Percentiles rank a stretch among this genome's conserved stretches.
Evolutionary conservation across 2,329 filamentous ascomycete genomes (phyloP).

Genomic region (Hypoxylon sp.): DNA sequence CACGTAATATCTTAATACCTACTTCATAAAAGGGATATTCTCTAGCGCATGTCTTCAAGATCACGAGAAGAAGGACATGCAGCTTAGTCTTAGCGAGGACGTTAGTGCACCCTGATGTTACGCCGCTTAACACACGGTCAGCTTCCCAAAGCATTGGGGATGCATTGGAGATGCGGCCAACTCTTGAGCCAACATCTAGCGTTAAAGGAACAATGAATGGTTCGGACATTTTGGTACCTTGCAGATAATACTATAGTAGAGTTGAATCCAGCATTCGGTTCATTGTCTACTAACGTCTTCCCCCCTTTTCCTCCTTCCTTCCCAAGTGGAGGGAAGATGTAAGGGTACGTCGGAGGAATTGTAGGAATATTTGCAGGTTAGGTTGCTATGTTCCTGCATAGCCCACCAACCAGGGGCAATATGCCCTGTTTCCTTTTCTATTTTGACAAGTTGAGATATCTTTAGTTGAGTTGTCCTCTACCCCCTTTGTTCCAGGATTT

Average conservation of each 20-base stretch:
- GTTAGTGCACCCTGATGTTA: constrained; percentile 31
- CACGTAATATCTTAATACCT: constrained; percentile 32
- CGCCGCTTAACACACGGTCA: constrained; percentile 28
- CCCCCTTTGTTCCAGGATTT: constrained; percentile 27
- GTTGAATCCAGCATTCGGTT: constrained; percentile 5
- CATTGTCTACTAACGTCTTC: constrained; percentile 11
- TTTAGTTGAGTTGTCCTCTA: constrained; percentile 17
- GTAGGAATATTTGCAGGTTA: constrained; percentile 41
- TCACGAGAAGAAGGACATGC: constrained; percentile 27
- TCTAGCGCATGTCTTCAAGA: constrained; percentile 33
- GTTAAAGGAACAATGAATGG: constrained; percentile 27
- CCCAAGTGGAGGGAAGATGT: constrained; percentile 33
- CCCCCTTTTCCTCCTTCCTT: constrained; percentile 16
- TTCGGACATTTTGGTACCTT: constrained; percentile 40
- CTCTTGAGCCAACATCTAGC: constrained; percentile 31
- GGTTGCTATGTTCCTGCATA: constrained; percentile 38
- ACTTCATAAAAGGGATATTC: constrained; percentile 19
- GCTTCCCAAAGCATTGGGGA: constrained; percentile 30
- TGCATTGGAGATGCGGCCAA: constrained; percentile 29
- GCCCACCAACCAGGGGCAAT: constrained; percentile 35
- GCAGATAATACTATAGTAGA: constrained; percentile 29
- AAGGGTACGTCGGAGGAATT: constrained; percentile 41
- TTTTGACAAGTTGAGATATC: constrained; percentile 21
- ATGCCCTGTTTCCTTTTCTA: constrained; percentile 32
- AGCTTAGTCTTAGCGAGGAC: constrained; percentile 38